These are phyloP conservation scores for Ciborinia camelliae DNA, from an alignment of 2,329 filamentous ascomycete genomes.

Conservation along the genomic window DNA sequence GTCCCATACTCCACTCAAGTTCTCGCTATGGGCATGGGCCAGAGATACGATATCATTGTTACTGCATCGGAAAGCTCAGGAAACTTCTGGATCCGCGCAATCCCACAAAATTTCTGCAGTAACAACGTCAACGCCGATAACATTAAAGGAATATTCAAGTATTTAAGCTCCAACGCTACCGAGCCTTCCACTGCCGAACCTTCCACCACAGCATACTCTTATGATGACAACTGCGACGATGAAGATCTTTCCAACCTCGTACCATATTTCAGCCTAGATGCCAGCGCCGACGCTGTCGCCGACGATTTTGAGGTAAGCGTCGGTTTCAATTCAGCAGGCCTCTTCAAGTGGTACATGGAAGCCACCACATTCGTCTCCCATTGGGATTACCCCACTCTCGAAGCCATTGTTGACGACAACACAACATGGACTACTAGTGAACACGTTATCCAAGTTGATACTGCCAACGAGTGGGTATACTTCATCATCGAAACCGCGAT, in stretches of 20 bases:
- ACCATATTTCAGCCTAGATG: slow-evolving; percentile 29
- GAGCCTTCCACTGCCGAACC: slow-evolving; percentile 32
- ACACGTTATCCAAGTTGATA: slow-evolving; percentile 32
- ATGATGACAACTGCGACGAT: slow-evolving; percentile 34
- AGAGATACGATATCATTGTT: slow-evolving; percentile 44
- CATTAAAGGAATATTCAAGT: slow-evolving; percentile 46
- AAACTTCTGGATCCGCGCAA: slow-evolving; percentile 57
- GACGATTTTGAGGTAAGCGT: slow-evolving; percentile 27
- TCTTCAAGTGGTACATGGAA: slow-evolving; percentile 49
- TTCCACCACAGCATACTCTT: slow-evolving; percentile 27
- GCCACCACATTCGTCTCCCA: slow-evolving; percentile 46
- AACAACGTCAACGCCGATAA: slow-evolving; percentile 52
- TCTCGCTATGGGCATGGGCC: slow-evolving; percentile 51
- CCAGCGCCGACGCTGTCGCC: slow-evolving; percentile 14
- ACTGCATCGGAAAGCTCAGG: slow-evolving; percentile 45
- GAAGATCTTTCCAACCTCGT: slow-evolving; percentile 31
- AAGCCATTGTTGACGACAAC: slow-evolving; percentile 33
- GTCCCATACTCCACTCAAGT: slow-evolving; percentile 16
- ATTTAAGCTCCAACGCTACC: slow-evolving; percentile 41
- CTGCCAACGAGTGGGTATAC: slow-evolving; percentile 33
- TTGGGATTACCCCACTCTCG: slow-evolving; percentile 46
- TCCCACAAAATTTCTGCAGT: slow-evolving; percentile 52
- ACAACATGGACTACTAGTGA: slow-evolving; percentile 26
- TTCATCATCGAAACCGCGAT: slow-evolving; percentile 33
- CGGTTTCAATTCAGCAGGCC: slow-evolving; percentile 23